These are phyloP conservation scores for Globisporangium lucens DNA, from an alignment of 352 stramenopile genomes.

Conservation along the genomic window DNA sequence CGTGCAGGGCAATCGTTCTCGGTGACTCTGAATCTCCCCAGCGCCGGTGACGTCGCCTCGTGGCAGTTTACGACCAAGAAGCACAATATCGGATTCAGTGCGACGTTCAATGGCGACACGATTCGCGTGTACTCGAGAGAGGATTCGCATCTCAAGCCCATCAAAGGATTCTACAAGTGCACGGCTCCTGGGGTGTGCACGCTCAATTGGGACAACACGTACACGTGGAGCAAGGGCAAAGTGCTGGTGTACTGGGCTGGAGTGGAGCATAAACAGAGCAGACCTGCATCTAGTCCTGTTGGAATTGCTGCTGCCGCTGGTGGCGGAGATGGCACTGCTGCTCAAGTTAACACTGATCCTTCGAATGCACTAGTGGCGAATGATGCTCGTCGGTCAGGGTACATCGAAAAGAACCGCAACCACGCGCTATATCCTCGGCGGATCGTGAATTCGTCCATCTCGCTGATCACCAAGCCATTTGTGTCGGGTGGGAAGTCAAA, in stretches of 20 bases:
- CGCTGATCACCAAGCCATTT: constrained; percentile 70
- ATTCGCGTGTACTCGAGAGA: constrained; percentile 68
- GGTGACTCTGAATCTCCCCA: constrained; percentile 41
- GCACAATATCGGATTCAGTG: constrained; percentile 79
- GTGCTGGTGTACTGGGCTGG: constrained; percentile 76
- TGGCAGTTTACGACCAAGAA: constrained; percentile 82
- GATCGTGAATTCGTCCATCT: constrained; percentile 73
- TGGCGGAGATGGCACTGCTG: neutral
- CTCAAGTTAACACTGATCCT: neutral
- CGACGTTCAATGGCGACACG: constrained; percentile 58
- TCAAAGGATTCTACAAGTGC: constrained; percentile 67
- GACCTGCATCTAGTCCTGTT: neutral
- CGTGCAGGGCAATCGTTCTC: constrained; percentile 68
- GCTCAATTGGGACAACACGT: constrained; percentile 82
- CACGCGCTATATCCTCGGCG: constrained; percentile 55
- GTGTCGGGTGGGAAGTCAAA: constrained; percentile 24
- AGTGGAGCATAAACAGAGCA: constrained; percentile 34
- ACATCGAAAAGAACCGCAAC: constrained; percentile 64
- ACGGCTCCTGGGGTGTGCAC: constrained; percentile 45
- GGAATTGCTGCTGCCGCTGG: neutral
- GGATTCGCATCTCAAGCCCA: constrained; percentile 50
- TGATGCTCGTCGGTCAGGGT: constrained; percentile 47
- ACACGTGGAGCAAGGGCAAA: constrained; percentile 78
- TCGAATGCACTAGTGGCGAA: neutral
- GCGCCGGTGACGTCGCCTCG: constrained; percentile 44